Evolutionary conservation across 75 land plant species (phyloP), one percentile per base, ranked within the genome.

Genomic region (Sequoiadendron giganteum): DNA sequence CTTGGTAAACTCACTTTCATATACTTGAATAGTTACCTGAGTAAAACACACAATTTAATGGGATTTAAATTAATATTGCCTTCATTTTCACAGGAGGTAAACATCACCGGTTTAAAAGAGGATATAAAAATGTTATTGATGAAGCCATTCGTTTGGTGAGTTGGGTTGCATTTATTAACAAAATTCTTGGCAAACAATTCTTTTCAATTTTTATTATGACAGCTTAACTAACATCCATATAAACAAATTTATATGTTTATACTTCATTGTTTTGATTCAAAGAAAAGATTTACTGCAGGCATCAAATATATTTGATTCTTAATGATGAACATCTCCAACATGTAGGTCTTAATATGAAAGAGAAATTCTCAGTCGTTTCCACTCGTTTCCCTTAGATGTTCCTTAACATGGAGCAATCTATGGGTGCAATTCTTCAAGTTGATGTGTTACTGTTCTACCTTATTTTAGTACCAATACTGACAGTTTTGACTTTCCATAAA

Each of bases 81-180:
- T 13, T 56, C 48, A 28, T 82, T 80, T n/a, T 88, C 81, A 14
- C 81, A 98, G 99, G 99, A 90, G 99, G 99, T 85, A 98, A 95
- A 84, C 99, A 98, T 90, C 99, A 97, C 76, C 94, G 99, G 34
- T 98, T 98, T 87, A 98, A 98, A 90, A 95, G 99, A 93, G 99
- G 99, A 55, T 98, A 98, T 91, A 98, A 95, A 86, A 98, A 98
- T 95, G 99, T 98, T 88, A 98, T 98, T 89, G 99, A 98, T 91
- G 99, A 98, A 93, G 99, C 93, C 86, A 95, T 98, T 88, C 97
- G 97, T 58, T 89, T 98, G 95, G 99, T 98, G 88, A 90, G 93
- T 75, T 34, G 10, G 28, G 9, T 86, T 79, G 28, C 36, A 80
- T 81, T 38, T 87, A 82, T 47, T 82, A n/a, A 45, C 4, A 3